Conservation (phyloP, 139 green algal species). For the Marvania coccoides region DNA sequence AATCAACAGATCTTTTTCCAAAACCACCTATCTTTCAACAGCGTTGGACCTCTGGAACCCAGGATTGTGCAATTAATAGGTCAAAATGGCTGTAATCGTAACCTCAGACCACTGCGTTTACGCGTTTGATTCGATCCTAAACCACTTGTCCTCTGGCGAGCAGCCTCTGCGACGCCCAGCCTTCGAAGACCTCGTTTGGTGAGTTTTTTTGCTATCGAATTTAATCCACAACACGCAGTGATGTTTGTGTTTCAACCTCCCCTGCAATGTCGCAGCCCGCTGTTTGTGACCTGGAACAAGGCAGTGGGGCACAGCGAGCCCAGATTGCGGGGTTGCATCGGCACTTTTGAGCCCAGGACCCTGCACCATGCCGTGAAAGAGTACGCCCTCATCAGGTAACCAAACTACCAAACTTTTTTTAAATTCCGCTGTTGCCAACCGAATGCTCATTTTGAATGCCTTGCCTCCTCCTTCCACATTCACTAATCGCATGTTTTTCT, state of each 20-base stretch:
- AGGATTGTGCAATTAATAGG: background rate
- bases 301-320: background rate
- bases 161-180: background rate
- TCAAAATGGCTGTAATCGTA: background rate
- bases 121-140: constrained; percentile 40
- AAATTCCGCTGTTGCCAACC: background rate
- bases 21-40: background rate
- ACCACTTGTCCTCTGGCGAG: constrained; percentile 25
- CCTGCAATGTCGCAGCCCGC: too few species aligned
- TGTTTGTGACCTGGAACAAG: constrained; percentile 83
- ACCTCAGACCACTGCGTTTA: constrained; percentile 32
- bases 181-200: constrained; percentile 49
- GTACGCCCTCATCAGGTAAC: constrained; percentile 67
- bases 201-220: too few species aligned
- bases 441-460: background rate
- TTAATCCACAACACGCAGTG: too few species aligned
- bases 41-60: background rate
- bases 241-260: too few species aligned
- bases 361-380: constrained; percentile 55
- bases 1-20: background rate
- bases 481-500: background rate
- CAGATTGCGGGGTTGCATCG: constrained; percentile 72
- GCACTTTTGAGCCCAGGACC: constrained; percentile 55
- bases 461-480: background rate
- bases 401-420: background rate